A percentile compares a stretch with the other conserved stretches of the same genome.
These are phyloP conservation scores for Geranomyces michiganensis DNA, from an alignment of 192 early-diverging fungal species.

Conservation along the genomic window DNA sequence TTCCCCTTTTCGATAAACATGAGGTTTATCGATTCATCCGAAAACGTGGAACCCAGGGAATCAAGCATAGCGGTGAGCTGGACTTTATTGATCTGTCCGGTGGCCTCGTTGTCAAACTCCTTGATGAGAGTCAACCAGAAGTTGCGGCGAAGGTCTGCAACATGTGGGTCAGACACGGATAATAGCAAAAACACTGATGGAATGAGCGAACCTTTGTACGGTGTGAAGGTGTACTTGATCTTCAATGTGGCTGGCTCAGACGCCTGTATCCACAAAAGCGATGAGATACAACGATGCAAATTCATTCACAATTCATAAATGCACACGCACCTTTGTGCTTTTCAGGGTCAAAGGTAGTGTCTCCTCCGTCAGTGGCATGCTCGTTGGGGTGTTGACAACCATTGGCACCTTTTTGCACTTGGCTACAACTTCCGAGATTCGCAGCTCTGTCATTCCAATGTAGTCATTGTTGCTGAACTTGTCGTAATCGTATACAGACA, in stretches of 20 bases:
- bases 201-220: constrained; percentile 47
- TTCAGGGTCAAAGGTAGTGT: constrained; percentile 20
- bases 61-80: constrained; percentile 74
- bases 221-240: constrained; percentile 66
- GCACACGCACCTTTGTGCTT: constrained; percentile 10
- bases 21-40: constrained; percentile 62
- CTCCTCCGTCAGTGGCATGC: constrained; percentile 24
- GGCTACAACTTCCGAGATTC: constrained; percentile 57
- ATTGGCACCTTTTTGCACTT: constrained; percentile 30
- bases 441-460: constrained; percentile 54
- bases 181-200: not conserved
- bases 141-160: constrained; percentile 56
- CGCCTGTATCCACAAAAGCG: not conserved
- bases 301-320: not conserved
- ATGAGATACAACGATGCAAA: not conserved
- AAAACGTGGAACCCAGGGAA: constrained; percentile 67
- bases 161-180: not conserved
- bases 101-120: constrained; percentile 65
- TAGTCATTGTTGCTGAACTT: constrained; percentile 70
- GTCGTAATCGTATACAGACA: constrained; percentile 75
- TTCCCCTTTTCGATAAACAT: constrained; percentile 55
- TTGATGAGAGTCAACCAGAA: constrained; percentile 72
- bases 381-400: constrained; percentile 23
- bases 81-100: constrained; percentile 58
- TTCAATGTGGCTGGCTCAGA: constrained; percentile 50